Evolutionary conservation across 495 filamentous ascomycete genomes (phyloP), one percentile per base, ranked within the genome.

Genomic region (Aspergillus ostianus): DNA sequence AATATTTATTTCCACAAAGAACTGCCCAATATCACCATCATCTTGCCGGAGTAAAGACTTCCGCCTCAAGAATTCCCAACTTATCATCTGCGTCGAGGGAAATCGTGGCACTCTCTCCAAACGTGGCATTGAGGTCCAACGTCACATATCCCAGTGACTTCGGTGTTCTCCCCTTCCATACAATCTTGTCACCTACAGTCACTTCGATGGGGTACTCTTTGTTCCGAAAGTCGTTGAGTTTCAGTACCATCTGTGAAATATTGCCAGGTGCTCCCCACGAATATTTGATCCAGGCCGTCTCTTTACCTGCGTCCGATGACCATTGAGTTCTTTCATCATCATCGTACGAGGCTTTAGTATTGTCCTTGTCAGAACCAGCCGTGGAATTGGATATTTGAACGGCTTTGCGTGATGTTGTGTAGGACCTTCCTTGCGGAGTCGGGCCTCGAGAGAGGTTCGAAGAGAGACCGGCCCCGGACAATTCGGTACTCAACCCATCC

Each of bases 251-350:
- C 46, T 56, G 58, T 6, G 50, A 49, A 6, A 60, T 46, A 21
- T 56, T 60, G 2, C 51, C 29, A 18, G 47, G 46, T 4, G 8
- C 46, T 13, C 51, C 29, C 58, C 52, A 56, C 6, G 47, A 17
- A 51, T 60, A 60, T 45, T 55, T 18, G 10, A 60, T 56, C 58
- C 53, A 51, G 6, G 45, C 58, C 21, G 20, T 27, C 6, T 60
- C 46, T 36, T 36, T 12, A 15, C 32, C 5, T 4, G 53, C 48
- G 13, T 45, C 46, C 15, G 47, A 55, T 17, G 26, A 23, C 58
- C 58, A 60, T 18, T 60, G 36, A 9, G 41, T 47, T 17, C 10
- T 17, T 17, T 60, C 51, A 27, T 60, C 19, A 21, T 60, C 51
- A 36, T 55, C 58, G 13, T 13, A 55, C 15, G 51, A 49, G 6